Percentiles rank a stretch among this genome's conserved stretches.
phyloP scores from a whole-genome alignment of 148 eudicot genomes.

The Fagopyrum homotropicum region DNA sequence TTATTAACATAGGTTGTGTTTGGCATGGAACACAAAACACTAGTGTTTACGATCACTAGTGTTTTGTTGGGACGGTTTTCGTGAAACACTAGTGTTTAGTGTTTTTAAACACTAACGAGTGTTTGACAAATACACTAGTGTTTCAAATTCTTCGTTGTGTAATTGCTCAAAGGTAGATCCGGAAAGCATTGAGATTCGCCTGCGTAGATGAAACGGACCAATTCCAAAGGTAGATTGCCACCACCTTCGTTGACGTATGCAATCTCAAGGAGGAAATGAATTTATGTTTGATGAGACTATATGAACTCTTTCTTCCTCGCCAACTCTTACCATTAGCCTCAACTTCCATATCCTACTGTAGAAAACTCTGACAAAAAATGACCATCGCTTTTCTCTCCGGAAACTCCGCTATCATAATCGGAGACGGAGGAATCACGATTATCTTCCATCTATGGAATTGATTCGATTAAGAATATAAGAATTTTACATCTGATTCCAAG shows the following conservation, averaged over 20 bases:
- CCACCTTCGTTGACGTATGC: slow-evolving; percentile 19
- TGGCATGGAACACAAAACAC: too few species aligned
- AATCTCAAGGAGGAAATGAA: slow-evolving; percentile 29
- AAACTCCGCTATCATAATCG: slow-evolving; percentile 57
- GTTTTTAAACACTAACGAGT: too few species aligned
- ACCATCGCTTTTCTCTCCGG: slow-evolving; percentile 22
- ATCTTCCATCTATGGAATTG: not conserved
- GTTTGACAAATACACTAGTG: too few species aligned
- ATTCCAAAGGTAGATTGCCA: slow-evolving; percentile 29
- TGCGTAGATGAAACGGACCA: slow-evolving; percentile 26
- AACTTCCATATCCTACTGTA: not conserved
- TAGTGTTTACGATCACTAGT: too few species aligned
- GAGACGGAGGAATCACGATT: slow-evolving; percentile 22
- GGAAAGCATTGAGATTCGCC: slow-evolving; percentile 42
- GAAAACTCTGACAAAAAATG: not conserved
- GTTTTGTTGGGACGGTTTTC: too few species aligned
- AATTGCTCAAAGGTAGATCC: slow-evolving; percentile 30
- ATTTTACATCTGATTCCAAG: not conserved
- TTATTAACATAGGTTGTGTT: too few species aligned
- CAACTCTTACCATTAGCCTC: slow-evolving; percentile 26
- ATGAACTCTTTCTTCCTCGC: slow-evolving; percentile 27
- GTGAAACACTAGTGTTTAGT: too few species aligned
- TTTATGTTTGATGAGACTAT: slow-evolving; percentile 27
- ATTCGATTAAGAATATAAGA: not conserved
- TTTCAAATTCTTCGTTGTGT: slow-evolving; percentile 36